phyloP scores from a whole-genome alignment of 805 yeast genomes.

The Scheffersomyces lignosus region DNA sequence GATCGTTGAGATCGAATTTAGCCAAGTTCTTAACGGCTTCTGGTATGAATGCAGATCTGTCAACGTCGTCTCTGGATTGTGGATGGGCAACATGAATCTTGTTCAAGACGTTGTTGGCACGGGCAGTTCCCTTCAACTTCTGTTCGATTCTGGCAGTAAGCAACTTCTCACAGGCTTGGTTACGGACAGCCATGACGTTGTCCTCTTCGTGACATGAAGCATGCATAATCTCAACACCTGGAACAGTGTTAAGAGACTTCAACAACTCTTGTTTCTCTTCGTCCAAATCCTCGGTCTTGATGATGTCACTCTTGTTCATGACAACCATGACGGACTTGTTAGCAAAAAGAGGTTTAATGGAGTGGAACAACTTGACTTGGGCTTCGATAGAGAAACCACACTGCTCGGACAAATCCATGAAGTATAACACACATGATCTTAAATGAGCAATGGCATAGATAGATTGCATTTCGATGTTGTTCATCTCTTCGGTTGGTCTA shows the following conservation, averaged over 20 bases:
- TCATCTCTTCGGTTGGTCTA: conserved; percentile 99
- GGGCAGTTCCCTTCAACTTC: conserved; percentile 88
- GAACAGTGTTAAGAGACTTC: conserved; percentile 59
- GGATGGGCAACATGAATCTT: conserved; percentile 95
- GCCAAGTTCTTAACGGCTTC: conserved; percentile 60
- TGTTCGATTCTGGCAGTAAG: conserved; percentile 95
- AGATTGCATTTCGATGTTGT: conserved; percentile 99
- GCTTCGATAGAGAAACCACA: conserved; percentile 98
- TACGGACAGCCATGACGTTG: conserved; percentile 92
- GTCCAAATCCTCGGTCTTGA: conserved; percentile 80
- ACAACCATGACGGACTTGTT: conserved; percentile 96
- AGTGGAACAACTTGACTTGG: conserved; percentile 94
- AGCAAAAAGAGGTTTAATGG: conserved; percentile 95
- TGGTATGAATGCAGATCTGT: conserved; percentile 80
- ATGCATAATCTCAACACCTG: conserved; percentile 90
- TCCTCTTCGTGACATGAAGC: conserved; percentile 94
- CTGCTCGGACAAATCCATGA: conserved; percentile 98
- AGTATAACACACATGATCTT: conserved; percentile 93
- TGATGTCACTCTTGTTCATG: conserved; percentile 91
- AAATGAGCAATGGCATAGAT: conserved; percentile 98
- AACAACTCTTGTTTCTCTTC: conserved; percentile 72
- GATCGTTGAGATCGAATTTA: conserved; percentile 78
- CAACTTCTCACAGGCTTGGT: conserved; percentile 95
- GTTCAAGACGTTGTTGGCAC: conserved; percentile 85
- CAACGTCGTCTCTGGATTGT: conserved; percentile 79